Conservation (phyloP, 75 land plant genomes). For the Sequoia sempervirens region DNA sequence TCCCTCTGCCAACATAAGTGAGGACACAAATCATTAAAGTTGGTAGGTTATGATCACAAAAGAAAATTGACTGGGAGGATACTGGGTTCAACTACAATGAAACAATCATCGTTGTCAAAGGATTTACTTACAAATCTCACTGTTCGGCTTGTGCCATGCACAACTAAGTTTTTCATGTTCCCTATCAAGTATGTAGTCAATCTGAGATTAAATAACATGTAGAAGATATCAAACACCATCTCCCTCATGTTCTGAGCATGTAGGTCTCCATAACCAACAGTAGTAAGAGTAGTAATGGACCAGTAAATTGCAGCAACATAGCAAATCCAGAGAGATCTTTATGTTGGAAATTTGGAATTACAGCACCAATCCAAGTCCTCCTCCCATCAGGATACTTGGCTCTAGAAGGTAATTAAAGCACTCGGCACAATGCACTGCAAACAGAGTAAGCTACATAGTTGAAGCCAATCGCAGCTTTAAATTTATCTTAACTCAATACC, state of each 20-base stretch:
- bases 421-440: slow-evolving; percentile 49
- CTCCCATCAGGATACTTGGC: slow-evolving; percentile 32
- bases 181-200: slow-evolving; percentile 58
- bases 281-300: slow-evolving; percentile 59
- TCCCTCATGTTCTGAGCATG: slow-evolving; percentile 47
- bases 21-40: no score
- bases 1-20: slow-evolving; percentile 43
- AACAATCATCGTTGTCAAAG: not conserved
- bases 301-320: slow-evolving; percentile 51
- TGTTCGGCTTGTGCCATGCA: slow-evolving; percentile 44
- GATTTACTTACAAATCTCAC: slow-evolving; percentile 43
- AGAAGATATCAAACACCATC: slow-evolving; percentile 46
- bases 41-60: no score
- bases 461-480: not conserved
- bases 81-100: no score
- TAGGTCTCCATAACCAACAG: slow-evolving; percentile 60
- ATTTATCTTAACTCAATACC: not conserved
- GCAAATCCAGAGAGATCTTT: slow-evolving; percentile 29
- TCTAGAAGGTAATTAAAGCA: slow-evolving; percentile 49
- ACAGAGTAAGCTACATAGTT: slow-evolving; percentile 40
- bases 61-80: no score
- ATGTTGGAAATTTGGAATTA: slow-evolving; percentile 28
- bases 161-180: slow-evolving; percentile 63
- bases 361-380: slow-evolving; percentile 50
- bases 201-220: slow-evolving; percentile 52